Evolutionary conservation across 345 rosid species (phyloP).

Genomic region (thale cress (Arabidopsis thaliana)): TAIR10.1 NC_003076.8:22040001-22040500

Average conservation of each 20-base stretch:
- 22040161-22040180: slow-evolving; percentile 58
- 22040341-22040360: slow-evolving; percentile 60
- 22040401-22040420: slow-evolving; percentile 12
- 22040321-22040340: slow-evolving; percentile 71
- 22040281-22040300: slow-evolving; percentile 86
- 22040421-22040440: slow-evolving; percentile 4
- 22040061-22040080: slow-evolving; percentile 78
- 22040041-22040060: slow-evolving; percentile 63
- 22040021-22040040: slow-evolving; percentile 58
- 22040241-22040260: slow-evolving; percentile 70
- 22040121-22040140: slow-evolving; percentile 3
- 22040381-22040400: slow-evolving; percentile 55
- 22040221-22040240: slow-evolving; percentile 79
- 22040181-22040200: slow-evolving; percentile 95
- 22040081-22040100: slow-evolving; percentile 58
- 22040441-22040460: slow-evolving; percentile 16
- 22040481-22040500: slow-evolving; percentile 54
- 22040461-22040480: slow-evolving; percentile 74
- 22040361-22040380: slow-evolving; percentile 62
- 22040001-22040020: slow-evolving; percentile 60
- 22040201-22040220: slow-evolving; percentile 95
- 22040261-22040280: slow-evolving; percentile 72
- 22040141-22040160: slow-evolving; percentile 14
- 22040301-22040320: slow-evolving; percentile 72
- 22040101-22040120: slow-evolving; percentile 18